phyloP scores from a whole-genome alignment of 169 alveolate genomes.

The Plasmodium gaboni region DNA sequence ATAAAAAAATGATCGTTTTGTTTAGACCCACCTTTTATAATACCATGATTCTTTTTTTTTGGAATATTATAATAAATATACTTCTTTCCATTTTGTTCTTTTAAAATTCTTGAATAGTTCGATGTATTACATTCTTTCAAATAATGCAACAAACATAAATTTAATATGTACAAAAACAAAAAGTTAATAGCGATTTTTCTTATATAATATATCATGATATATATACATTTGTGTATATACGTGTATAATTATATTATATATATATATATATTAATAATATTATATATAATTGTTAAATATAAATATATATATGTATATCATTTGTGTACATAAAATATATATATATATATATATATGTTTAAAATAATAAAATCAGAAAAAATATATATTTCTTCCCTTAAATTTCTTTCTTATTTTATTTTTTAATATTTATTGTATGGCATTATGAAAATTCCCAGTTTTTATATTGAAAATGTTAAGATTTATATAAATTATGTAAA shows the following conservation, averaged over 20 bases:
- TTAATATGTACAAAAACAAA: conserved; percentile 18
- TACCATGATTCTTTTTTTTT: background rate
- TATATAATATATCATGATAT: conserved; percentile 39
- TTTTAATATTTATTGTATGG: too few relatives aligned
- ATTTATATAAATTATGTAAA: too few relatives aligned
- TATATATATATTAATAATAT: background rate
- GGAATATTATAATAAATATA: background rate
- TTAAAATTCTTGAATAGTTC: conserved; percentile 7
- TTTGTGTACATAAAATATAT: too few relatives aligned
- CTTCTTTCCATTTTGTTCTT: background rate
- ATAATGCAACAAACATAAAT: background rate
- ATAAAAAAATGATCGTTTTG: conserved; percentile 1
- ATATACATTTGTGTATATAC: conserved; percentile 2
- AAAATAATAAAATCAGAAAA: too few relatives aligned
- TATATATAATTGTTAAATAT: too few relatives aligned
- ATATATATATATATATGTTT: too few relatives aligned
- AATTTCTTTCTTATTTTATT: too few relatives aligned
- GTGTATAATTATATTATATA: background rate
- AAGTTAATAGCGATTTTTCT: background rate
- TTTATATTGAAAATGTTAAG: too few relatives aligned
- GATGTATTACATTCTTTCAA: conserved; percentile 4
- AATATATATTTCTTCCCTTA: too few relatives aligned
- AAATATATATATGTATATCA: too few relatives aligned
- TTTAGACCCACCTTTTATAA: background rate
- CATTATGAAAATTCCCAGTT: too few relatives aligned